These are phyloP conservation scores for Parastagonospora nodorum DNA, from an alignment of 2,329 filamentous ascomycete species.

Conservation along the genomic window DNA sequence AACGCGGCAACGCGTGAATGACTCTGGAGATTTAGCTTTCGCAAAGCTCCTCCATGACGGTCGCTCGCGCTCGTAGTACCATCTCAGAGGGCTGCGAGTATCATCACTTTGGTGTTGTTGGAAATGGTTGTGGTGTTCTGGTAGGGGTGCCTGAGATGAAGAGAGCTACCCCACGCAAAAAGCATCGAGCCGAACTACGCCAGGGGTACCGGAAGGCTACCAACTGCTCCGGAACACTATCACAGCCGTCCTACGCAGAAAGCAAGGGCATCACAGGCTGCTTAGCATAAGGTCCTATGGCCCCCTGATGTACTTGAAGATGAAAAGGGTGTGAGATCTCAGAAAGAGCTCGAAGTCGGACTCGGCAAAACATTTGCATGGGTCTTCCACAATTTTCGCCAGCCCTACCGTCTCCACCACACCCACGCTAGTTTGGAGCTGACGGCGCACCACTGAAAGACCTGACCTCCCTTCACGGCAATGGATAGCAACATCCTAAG, in stretches of 20 bases:
- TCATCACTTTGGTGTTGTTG: not conserved
- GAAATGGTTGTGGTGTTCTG: conserved; percentile 4
- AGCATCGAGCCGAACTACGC: conserved; percentile 1
- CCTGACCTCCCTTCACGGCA: not conserved
- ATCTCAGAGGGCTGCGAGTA: not conserved
- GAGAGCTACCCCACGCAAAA: conserved; percentile 13
- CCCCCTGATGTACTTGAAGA: too few species aligned
- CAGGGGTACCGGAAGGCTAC: conserved; percentile 5
- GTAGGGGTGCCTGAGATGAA: conserved; percentile 2
- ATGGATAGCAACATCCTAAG: not conserved
- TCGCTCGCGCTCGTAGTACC: not conserved
- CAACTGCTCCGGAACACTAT: conserved; percentile 1
- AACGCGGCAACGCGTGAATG: conserved; percentile 1
- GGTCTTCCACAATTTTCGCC: not conserved
- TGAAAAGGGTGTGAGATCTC: not conserved
- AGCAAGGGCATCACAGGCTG: not conserved
- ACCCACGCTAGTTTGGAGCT: conserved; percentile 4
- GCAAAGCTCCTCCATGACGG: not conserved
- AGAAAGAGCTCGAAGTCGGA: not conserved
- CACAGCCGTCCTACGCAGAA: not conserved
- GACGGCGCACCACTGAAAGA: conserved; percentile 7
- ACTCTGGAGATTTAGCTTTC: not conserved
- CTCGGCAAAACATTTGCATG: conserved; percentile 6
- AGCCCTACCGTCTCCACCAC: conserved; percentile 6
- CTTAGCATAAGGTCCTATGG: too few species aligned